phyloP scores from a whole-genome alignment of 257 asterid species.

The Przewalskia tangutica region DNA sequence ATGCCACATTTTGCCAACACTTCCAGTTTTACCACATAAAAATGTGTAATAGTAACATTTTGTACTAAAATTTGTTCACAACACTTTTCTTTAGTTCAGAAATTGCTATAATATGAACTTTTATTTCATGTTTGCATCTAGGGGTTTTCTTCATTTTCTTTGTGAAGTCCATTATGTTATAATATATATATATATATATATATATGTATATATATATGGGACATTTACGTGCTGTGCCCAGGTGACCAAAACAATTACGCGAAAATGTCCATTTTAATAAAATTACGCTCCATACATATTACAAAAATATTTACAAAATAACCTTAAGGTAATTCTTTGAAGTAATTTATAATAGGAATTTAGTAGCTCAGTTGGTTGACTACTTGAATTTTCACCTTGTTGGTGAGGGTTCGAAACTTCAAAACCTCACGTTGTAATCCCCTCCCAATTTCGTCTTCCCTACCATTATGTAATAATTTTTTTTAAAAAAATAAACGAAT shows the following conservation, averaged over 20 bases:
- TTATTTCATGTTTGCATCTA: background rate
- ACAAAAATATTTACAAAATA: background rate
- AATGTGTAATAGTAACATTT: background rate
- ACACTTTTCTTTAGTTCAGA: background rate
- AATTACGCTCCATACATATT: background rate
- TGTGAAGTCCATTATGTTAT: background rate
- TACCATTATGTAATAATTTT: too few relatives aligned
- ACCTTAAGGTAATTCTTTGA: too few relatives aligned
- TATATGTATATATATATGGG: background rate
- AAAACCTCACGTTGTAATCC: too few relatives aligned
- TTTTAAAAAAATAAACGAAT: too few relatives aligned
- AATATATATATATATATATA: background rate
- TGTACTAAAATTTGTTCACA: background rate
- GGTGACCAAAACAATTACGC: background rate
- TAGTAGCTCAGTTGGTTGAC: too few relatives aligned
- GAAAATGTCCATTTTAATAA: background rate
- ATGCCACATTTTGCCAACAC: conserved; percentile 41
- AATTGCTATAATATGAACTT: background rate
- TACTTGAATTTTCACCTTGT: too few relatives aligned
- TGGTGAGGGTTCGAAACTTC: too few relatives aligned
- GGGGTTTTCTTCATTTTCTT: background rate
- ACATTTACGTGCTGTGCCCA: background rate
- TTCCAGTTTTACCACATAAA: conserved; percentile 29
- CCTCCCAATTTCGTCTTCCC: too few relatives aligned
- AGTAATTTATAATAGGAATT: too few relatives aligned